Evolutionary conservation across 2,329 filamentous ascomycete genomes (phyloP).

Genomic region (Scopulariopsis brevicaulis): DNA sequence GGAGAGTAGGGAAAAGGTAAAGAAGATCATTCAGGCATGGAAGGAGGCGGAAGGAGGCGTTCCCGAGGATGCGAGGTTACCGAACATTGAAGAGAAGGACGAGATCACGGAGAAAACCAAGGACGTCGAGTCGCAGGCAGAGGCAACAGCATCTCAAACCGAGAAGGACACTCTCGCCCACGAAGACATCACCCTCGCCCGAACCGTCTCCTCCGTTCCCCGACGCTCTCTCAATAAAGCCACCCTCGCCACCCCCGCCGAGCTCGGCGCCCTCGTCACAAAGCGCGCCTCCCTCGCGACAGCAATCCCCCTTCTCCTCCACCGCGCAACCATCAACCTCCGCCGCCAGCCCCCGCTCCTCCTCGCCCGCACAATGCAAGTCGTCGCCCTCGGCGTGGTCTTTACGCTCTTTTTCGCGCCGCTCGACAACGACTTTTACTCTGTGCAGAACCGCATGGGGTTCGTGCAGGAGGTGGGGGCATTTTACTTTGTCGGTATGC

Average conservation of each 20-base stretch:
- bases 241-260: slow-evolving; percentile 53
- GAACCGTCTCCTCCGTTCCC: slow-evolving; percentile 13
- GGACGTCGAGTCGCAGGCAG: not conserved
- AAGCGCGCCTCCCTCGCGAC: slow-evolving; percentile 48
- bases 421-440: slow-evolving; percentile 54
- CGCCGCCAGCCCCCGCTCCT: slow-evolving; percentile 53
- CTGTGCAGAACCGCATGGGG: slow-evolving; percentile 62
- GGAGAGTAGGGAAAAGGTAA: slow-evolving; percentile 51
- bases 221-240: slow-evolving; percentile 30
- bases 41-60: slow-evolving; percentile 6
- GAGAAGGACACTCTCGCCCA: slow-evolving; percentile 3
- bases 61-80: not conserved
- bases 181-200: slow-evolving; percentile 3
- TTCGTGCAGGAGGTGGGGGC: slow-evolving; percentile 63
- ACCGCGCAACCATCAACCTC: slow-evolving; percentile 58
- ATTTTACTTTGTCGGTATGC: slow-evolving; percentile 66
- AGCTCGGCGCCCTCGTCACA: slow-evolving; percentile 57
- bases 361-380: slow-evolving; percentile 55
- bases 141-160: slow-evolving; percentile 1
- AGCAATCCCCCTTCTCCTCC: slow-evolving; percentile 57
- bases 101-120: not conserved
- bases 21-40: slow-evolving; percentile 51
- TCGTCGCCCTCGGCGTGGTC: slow-evolving; percentile 50
- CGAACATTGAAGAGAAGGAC: not conserved
- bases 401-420: slow-evolving; percentile 62